Conservation (phyloP, 352 stramenopile species). For the Globisporangium lucens region DNA sequence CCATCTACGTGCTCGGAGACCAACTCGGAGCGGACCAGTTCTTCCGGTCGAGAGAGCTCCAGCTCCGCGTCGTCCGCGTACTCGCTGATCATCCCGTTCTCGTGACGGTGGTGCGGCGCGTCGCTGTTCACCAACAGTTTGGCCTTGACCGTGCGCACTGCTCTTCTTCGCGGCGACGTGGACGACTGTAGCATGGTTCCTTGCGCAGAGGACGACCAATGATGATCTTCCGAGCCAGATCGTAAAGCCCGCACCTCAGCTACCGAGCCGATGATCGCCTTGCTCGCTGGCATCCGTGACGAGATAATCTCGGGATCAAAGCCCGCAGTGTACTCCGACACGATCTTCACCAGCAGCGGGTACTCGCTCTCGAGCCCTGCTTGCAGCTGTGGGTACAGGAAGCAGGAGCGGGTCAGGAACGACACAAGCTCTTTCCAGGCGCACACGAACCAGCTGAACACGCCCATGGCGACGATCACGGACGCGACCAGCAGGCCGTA, state of each 20-base stretch:
- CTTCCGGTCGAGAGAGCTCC: constrained; percentile 14
- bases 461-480: constrained; percentile 74
- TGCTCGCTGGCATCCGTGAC: constrained; percentile 26
- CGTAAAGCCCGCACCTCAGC: constrained; percentile 5
- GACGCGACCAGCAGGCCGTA: constrained; percentile 71
- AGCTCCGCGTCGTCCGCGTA: constrained; percentile 11
- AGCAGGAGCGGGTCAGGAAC: constrained; percentile 79
- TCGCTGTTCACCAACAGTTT: constrained; percentile 13
- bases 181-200: constrained; percentile 3
- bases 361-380: constrained; percentile 72
- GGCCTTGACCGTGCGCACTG: constrained; percentile 4
- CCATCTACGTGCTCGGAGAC: constrained; percentile 4
- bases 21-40: background rate
- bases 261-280: constrained; percentile 16
- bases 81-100: constrained; percentile 5
- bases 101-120: background rate
- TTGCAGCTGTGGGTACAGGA: constrained; percentile 78
- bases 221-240: background rate
- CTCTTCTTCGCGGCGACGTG: constrained; percentile 12
- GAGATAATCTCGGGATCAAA: constrained; percentile 80
- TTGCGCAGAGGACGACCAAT: constrained; percentile 16
- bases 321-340: constrained; percentile 78
- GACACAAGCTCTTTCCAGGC: constrained; percentile 76
- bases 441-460: constrained; percentile 77
- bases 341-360: constrained; percentile 73